Conservation (phyloP, 371 early-diverging fungal species). For the Mortierella sp. region DNA sequence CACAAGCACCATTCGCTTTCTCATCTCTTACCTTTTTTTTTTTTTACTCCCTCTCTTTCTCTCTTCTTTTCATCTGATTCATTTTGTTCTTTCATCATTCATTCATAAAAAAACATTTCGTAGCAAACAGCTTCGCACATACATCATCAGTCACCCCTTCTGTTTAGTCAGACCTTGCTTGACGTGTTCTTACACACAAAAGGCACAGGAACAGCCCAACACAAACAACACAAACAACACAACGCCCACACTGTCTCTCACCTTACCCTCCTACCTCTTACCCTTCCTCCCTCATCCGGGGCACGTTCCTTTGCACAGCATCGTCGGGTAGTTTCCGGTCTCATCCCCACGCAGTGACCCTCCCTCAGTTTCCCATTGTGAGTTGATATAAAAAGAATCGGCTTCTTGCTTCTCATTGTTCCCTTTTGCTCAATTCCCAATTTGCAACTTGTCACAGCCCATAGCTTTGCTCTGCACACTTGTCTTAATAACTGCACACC, state of each 20-base stretch:
- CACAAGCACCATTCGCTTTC: background rate
- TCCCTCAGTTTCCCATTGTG: background rate
- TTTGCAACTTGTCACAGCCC: background rate
- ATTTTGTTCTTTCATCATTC: background rate
- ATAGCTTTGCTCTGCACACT: background rate
- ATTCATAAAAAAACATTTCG: background rate
- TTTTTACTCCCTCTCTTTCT: background rate
- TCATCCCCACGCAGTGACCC: background rate
- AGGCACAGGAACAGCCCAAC: background rate
- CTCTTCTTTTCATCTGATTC: constrained; percentile 1
- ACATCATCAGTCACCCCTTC: background rate
- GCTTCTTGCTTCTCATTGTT: background rate
- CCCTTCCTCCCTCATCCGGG: constrained; percentile 3
- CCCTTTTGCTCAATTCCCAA: background rate
- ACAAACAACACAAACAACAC: background rate
- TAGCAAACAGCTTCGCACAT: background rate
- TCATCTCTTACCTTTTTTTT: background rate
- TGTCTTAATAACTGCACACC: background rate
- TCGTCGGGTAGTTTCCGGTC: constrained; percentile 1
- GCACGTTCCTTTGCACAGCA: constrained; percentile 4
- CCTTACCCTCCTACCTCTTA: background rate
- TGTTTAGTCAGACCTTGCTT: background rate
- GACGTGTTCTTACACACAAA: background rate
- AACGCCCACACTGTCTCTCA: background rate
- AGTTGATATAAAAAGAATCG: background rate